A percentile compares a stretch with the other conserved stretches of the same genome.
Evolutionary conservation across 2,329 filamentous ascomycete genomes (phyloP).

Genomic region (Epichloe coenophiala): DNA sequence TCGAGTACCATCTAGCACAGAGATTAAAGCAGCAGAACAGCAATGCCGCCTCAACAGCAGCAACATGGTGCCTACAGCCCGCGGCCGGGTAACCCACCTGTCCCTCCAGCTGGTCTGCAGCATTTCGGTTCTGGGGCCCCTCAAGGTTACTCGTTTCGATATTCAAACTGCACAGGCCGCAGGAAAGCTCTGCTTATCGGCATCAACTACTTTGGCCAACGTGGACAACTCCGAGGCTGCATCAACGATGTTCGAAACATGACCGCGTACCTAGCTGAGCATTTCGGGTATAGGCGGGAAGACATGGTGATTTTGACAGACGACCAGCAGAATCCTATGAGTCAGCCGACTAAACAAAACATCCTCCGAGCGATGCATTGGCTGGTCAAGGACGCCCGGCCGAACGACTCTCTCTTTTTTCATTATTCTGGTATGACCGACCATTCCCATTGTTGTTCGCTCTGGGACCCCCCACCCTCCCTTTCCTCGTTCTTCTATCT

Average conservation of each 20-base stretch:
- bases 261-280: constrained; percentile 76
- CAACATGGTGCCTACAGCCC: constrained; percentile 6
- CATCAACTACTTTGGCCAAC: constrained; percentile 93
- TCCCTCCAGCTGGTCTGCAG: constrained; percentile 54
- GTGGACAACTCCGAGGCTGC: constrained; percentile 79
- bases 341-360: constrained; percentile 90
- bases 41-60: constrained; percentile 5
- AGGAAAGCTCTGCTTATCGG: constrained; percentile 85
- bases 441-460: not conserved
- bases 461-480: too few relatives aligned
- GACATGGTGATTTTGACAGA: constrained; percentile 97
- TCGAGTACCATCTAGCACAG: not conserved
- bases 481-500: not conserved
- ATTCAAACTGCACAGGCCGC: constrained; percentile 79
- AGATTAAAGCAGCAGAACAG: not conserved
- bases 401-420: constrained; percentile 93
- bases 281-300: constrained; percentile 85
- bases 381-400: constrained; percentile 83
- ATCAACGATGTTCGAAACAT: constrained; percentile 98
- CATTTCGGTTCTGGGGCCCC: constrained; percentile 72
- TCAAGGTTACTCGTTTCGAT: constrained; percentile 70
- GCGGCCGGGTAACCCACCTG: constrained; percentile 33
- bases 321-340: constrained; percentile 95
- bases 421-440: constrained; percentile 66
- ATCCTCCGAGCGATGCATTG: constrained; percentile 95